phyloP scores from a whole-genome alignment of 352 stramenopile genomes.

The Pythium biforme region DNA sequence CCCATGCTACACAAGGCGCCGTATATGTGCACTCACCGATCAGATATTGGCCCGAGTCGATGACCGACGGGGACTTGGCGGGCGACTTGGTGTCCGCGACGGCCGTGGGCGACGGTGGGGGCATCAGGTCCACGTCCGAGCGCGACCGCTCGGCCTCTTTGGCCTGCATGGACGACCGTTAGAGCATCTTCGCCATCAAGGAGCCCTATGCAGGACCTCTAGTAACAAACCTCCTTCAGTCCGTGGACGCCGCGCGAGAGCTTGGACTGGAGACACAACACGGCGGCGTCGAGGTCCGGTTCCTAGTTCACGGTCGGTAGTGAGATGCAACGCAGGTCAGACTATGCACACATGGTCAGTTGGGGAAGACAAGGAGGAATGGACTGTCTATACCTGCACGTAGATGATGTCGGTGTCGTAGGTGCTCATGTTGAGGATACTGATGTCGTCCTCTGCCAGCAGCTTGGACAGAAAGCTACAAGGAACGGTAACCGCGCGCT shows the following conservation, averaged over 20 bases:
- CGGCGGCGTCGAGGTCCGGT: conserved; percentile 54
- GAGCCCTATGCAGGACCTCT: too few relatives aligned
- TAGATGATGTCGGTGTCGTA: conserved; percentile 90
- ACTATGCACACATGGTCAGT: too few relatives aligned
- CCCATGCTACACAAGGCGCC: not conserved
- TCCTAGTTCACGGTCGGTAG: conserved; percentile 33
- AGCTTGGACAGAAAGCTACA: conserved; percentile 77
- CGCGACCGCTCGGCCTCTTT: conserved; percentile 25
- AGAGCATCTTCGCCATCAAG: too few relatives aligned
- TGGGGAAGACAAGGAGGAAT: not conserved
- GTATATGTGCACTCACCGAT: conserved; percentile 36
- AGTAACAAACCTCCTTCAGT: conserved; percentile 59
- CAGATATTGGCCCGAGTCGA: conserved; percentile 74
- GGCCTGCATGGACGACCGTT: not conserved
- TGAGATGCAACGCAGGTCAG: too few relatives aligned
- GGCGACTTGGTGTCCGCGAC: conserved; percentile 12
- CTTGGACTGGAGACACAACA: conserved; percentile 76
- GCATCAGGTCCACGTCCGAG: conserved; percentile 5
- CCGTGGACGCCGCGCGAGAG: conserved; percentile 75
- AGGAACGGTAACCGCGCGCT: not conserved
- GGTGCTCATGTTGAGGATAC: conserved; percentile 90
- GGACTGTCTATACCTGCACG: conserved; percentile 42
- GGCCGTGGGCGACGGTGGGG: conserved; percentile 9
- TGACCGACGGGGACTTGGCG: conserved; percentile 28
- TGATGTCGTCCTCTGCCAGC: conserved; percentile 79